Conservation (phyloP, 257 asterid genomes). For the Petunia axillaris region DNA sequence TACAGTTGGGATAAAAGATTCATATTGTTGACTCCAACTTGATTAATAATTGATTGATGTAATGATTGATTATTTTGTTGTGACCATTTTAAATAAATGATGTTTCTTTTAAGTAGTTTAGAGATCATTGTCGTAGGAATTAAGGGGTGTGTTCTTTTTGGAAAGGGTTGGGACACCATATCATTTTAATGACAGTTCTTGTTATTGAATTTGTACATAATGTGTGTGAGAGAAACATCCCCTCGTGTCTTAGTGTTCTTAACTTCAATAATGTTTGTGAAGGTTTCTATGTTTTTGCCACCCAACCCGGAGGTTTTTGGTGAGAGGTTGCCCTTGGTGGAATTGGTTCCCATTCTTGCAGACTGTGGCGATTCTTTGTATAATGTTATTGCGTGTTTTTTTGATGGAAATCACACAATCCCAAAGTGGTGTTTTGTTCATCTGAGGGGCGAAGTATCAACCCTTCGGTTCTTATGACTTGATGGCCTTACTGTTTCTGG, state of each 20-base stretch:
- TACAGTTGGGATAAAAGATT: background rate
- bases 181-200: conserved; percentile 17
- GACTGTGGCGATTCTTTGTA: conserved; percentile 61
- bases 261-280: conserved; percentile 63
- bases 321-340: conserved; percentile 72
- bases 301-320: conserved; percentile 63
- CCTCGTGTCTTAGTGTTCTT: conserved; percentile 44
- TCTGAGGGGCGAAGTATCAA: conserved; percentile 67
- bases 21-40: background rate
- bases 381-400: conserved; percentile 57
- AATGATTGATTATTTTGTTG: background rate
- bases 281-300: conserved; percentile 61
- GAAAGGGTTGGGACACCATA: background rate
- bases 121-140: background rate
- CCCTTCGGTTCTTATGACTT: conserved; percentile 61
- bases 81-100: conserved; percentile 2
- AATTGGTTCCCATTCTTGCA: conserved; percentile 53
- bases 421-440: conserved; percentile 68
- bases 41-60: conserved; percentile 11
- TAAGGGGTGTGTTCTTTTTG: background rate
- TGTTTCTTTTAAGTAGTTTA: conserved; percentile 1
- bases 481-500: conserved; percentile 74
- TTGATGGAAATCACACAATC: conserved; percentile 64
- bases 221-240: conserved; percentile 42
- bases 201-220: conserved; percentile 34